A percentile compares a stretch with the other conserved stretches of the same genome.
Evolutionary conservation across 73 alveolate genomes (phyloP).

Genomic region (Paramecium sonneborni): DNA sequence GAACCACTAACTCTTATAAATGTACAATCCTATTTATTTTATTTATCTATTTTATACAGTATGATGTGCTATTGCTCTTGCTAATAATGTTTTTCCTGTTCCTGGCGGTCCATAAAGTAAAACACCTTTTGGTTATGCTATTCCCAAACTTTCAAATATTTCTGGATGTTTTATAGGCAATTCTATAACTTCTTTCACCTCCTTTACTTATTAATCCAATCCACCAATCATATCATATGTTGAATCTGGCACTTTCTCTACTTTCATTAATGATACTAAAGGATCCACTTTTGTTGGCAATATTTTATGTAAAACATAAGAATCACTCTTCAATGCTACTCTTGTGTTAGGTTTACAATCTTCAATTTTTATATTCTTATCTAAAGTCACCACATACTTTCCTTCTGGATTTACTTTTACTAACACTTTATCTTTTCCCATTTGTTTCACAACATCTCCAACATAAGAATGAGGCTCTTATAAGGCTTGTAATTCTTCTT

Average conservation of each 20-base stretch:
- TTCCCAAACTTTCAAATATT: conserved; percentile 97
- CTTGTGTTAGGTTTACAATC: conserved; percentile 82
- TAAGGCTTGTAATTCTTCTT: conserved; percentile 94
- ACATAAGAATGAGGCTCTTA: conserved; percentile 96
- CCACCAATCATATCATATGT: conserved; percentile 99
- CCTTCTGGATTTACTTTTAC: conserved; percentile 93
- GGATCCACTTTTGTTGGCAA: conserved; percentile 99
- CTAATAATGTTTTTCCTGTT: conserved; percentile 99
- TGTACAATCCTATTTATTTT: conserved; percentile 62
- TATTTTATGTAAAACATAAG: conserved; percentile 93
- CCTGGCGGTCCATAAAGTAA: conserved; percentile 98
- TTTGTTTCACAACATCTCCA: conserved; percentile 98
- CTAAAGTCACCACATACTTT: conserved; percentile 97
- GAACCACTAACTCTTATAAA: conserved; percentile 99
- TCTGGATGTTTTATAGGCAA: conserved; percentile 99
- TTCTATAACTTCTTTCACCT: conserved; percentile 98
- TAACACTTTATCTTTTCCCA: conserved; percentile 85
- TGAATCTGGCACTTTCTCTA: conserved; percentile 99
- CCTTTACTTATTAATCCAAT: conserved; percentile 80
- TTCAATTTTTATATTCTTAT: conserved; percentile 93
- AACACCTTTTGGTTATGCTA: conserved; percentile 99
- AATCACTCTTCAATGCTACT: conserved; percentile 95
- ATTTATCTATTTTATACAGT: conserved; percentile 76
- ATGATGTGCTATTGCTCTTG: conserved; percentile 99
- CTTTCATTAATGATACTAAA: conserved; percentile 98